Evolutionary conservation across 192 early-diverging fungal genomes (phyloP), one percentile per base, ranked within the genome.

Genomic region (Mortierella alpina): DNA sequence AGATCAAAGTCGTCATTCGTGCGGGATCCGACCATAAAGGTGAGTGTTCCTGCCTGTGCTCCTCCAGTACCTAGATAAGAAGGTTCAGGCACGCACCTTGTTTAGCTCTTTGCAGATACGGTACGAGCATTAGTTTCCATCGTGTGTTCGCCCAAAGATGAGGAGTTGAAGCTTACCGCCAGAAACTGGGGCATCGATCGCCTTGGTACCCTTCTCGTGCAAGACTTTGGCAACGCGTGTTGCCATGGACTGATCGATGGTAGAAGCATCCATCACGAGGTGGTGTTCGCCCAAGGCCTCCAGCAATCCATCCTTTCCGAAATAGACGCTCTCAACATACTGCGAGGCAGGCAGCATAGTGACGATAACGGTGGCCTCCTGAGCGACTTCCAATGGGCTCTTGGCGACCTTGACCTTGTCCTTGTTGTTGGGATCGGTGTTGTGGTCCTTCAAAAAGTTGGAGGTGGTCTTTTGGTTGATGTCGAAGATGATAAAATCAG

Each of bases 1-100:
- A 62, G 31, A 23, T 92, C 89, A 78, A 95, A 95, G 45, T 88
- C 89, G 4, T 67, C 62, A 41, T 71, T 53, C 5, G 83, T 82
- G 17, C 87, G 73, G 23, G 92, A 88, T 41, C 97, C 97, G 5
- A 96, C 95, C 97, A 99, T 99, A 82, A 99, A 99, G 0, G 96
- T 97, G 55, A 99, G 86, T 2, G 96, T 97, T 15, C 91, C 97
- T 14, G 90, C 92, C 73, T 93, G 83, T 9, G 97, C 97, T 41
- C 95, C 96, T 66, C 89, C 86, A 50, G 93, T 94, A 9, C 93
- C 92, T 93, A 72, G n/a, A 3, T 59, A 31, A 59, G 41, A 40
- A 7, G 0, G 57, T 14, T 59, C 12, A 12, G 31, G 41, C 41
- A 10, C 44, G 15, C 49, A 50, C 12, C 49, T 1, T 50, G 49